Percentiles rank a stretch among this genome's conserved stretches.
Evolutionary conservation across 768 basidiomycete species (phyloP).

Genomic region (Leccinum boreale): DNA sequence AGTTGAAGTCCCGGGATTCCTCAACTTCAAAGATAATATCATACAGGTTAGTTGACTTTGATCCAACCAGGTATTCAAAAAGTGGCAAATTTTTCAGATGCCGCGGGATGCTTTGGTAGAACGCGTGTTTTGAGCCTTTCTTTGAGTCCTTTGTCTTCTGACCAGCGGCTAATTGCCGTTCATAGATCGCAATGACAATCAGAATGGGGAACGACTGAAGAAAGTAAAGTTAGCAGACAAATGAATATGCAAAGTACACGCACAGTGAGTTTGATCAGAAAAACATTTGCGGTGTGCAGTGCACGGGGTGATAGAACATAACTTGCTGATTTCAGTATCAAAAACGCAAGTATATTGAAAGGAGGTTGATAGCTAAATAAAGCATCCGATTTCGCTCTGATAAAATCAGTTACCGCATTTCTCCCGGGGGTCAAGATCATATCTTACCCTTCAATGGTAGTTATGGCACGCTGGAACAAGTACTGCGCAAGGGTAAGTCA

Average conservation of each 20-base stretch:
- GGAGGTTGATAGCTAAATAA: constrained; percentile 92
- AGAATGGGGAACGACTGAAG: constrained; percentile 72
- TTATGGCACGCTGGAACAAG: constrained; percentile 81
- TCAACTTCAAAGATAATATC: constrained; percentile 81
- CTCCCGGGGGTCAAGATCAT: neutral
- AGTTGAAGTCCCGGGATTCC: constrained; percentile 40
- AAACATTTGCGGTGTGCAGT: constrained; percentile 82
- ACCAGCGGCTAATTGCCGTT: constrained; percentile 61
- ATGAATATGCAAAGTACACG: constrained; percentile 15
- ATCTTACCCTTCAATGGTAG: constrained; percentile 82
- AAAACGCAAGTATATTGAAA: constrained; percentile 79
- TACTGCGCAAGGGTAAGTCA: constrained; percentile 49
- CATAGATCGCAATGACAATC: constrained; percentile 72
- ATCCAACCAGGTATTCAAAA: constrained; percentile 74
- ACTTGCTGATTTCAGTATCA: constrained; percentile 75
- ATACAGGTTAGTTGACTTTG: constrained; percentile 61
- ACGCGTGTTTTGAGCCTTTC: constrained; percentile 47
- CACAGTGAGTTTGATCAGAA: constrained; percentile 79
- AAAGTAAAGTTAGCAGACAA: neutral
- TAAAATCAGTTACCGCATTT: constrained; percentile 3
- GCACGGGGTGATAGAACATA: constrained; percentile 71
- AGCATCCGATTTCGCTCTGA: constrained; percentile 83
- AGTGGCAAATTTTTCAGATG: constrained; percentile 72
- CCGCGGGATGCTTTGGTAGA: constrained; percentile 67
- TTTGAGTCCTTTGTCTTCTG: constrained; percentile 49